Conservation (phyloP, 2,329 filamentous ascomycete genomes). For the Gremmenia infestans region DNA sequence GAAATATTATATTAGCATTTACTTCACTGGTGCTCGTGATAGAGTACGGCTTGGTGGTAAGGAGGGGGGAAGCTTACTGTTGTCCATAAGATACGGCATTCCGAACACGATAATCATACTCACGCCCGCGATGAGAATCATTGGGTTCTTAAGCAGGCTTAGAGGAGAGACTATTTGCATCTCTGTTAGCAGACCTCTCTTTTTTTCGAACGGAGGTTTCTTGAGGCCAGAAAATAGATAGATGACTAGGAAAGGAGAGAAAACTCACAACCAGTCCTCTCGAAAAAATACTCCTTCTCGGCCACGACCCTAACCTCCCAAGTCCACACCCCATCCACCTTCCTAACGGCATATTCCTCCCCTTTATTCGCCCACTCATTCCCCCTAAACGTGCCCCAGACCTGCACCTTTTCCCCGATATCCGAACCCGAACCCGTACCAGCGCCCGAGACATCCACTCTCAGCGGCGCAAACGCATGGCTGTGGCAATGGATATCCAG, state of each 20-base stretch:
- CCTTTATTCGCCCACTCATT: conserved; percentile 90
- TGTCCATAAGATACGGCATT: conserved; percentile 93
- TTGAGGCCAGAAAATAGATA: not conserved
- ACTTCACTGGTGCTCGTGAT: not conserved
- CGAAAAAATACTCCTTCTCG: conserved; percentile 70
- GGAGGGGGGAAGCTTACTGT: conserved; percentile 59
- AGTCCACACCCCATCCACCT: conserved; percentile 27
- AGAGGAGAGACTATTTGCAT: conserved; percentile 65
- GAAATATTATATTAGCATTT: not conserved
- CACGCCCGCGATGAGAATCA: conserved; percentile 88
- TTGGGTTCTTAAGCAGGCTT: conserved; percentile 83
- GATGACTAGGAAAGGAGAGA: not conserved
- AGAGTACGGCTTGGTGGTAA: not conserved
- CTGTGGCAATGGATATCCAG: conserved; percentile 73
- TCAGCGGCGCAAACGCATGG: conserved; percentile 70
- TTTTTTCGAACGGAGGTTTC: not conserved
- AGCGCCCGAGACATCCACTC: conserved; percentile 61
- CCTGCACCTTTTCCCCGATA: conserved; percentile 45
- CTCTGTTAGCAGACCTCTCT: not conserved
- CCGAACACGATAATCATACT: conserved; percentile 81
- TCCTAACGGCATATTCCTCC: conserved; percentile 44
- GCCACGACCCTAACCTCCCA: conserved; percentile 45
- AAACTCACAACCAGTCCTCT: conserved; percentile 68
- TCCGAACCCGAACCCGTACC: conserved; percentile 25
- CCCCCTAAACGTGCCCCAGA: conserved; percentile 82